A percentile compares a stretch with the other conserved stretches of the same genome.
phyloP scores from a whole-genome alignment of 768 basidiomycete species.

The Russula sp. region DNA sequence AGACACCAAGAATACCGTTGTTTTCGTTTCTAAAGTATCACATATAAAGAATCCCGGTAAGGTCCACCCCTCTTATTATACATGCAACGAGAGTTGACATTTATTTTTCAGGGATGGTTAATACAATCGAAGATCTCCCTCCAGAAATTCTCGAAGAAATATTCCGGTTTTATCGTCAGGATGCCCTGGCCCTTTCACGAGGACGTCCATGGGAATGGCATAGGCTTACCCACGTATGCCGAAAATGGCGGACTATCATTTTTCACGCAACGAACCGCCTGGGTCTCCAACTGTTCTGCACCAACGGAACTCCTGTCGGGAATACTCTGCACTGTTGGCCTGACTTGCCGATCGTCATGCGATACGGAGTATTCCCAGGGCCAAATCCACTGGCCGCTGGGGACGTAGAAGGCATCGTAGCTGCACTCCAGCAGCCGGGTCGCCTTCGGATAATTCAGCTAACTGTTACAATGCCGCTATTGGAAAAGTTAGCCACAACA shows the following conservation, averaged over 20 bases:
- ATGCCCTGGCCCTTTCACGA: not conserved
- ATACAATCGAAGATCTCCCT: not conserved
- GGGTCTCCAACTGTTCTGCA: conserved; percentile 9
- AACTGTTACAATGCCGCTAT: not conserved
- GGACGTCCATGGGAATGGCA: conserved; percentile 18
- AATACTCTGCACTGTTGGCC: conserved; percentile 13
- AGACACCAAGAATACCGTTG: not conserved
- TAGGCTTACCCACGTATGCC: conserved; percentile 8
- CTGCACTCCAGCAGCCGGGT: not conserved
- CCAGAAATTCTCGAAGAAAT: not conserved
- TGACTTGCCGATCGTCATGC: conserved; percentile 11
- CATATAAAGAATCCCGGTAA: not conserved
- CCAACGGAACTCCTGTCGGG: conserved; percentile 7
- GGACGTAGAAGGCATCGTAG: conserved; percentile 5
- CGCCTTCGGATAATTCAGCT: conserved; percentile 10
- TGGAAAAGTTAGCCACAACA: not conserved
- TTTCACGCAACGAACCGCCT: not conserved
- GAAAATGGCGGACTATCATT: conserved; percentile 3
- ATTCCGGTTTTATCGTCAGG: conserved; percentile 2
- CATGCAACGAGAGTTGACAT: not conserved
- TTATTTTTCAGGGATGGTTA: not conserved
- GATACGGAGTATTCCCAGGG: not conserved
- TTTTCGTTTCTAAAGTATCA: not conserved
- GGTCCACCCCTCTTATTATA: not conserved
- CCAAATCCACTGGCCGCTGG: not conserved